phyloP scores from a whole-genome alignment of 73 alveolate species.

The Blepharisma stoltei region DNA sequence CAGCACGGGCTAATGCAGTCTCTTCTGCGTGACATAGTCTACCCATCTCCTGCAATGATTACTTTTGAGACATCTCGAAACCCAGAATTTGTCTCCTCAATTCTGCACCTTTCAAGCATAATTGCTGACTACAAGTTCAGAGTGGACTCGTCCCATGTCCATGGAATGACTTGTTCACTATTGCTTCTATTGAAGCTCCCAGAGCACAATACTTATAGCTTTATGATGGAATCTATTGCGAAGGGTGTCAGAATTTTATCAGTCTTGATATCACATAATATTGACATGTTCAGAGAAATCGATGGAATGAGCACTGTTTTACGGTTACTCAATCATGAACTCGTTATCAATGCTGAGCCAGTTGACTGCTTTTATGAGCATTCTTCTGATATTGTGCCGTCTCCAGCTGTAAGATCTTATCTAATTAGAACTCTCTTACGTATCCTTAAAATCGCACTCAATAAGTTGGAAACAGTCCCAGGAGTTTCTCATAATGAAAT shows the following conservation, averaged over 20 bases:
- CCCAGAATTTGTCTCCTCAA: neutral
- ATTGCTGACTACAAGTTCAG: conserved; percentile 17
- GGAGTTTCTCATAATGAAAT: neutral
- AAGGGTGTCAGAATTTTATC: neutral
- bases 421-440: conserved; percentile 23
- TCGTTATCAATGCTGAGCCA: neutral
- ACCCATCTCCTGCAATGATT: conserved; percentile 1
- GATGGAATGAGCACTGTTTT: conserved; percentile 2
- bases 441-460: conserved; percentile 4
- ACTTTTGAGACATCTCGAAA: neutral
- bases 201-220: neutral
- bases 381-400: too few species aligned
- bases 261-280: conserved; percentile 8
- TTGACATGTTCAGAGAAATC: conserved; percentile 30
- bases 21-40: conserved; percentile 5
- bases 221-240: neutral
- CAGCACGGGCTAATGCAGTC: conserved; percentile 30
- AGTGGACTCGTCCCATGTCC: conserved; percentile 18
- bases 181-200: neutral
- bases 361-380: too few species aligned
- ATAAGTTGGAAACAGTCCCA: neutral
- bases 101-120: conserved; percentile 12
- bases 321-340: neutral
- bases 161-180: conserved; percentile 29
- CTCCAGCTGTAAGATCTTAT: neutral